Evolutionary conservation across 1,284 basidiomycete genomes (phyloP).

Genomic region (Leccinum colubrinum): DNA sequence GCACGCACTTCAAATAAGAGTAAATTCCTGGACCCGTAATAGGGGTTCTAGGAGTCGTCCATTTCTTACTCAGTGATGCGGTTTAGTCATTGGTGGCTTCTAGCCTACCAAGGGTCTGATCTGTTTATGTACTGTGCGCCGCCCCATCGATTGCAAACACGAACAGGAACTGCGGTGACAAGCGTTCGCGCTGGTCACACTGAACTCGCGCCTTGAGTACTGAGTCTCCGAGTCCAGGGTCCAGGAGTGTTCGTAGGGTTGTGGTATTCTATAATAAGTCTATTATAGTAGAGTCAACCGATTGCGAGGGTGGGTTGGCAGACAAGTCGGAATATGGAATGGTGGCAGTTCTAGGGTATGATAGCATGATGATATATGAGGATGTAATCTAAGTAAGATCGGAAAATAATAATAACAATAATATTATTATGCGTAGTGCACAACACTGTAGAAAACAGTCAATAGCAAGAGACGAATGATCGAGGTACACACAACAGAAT

Average conservation of each 20-base stretch:
- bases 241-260: too few relatives aligned
- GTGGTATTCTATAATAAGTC: neutral
- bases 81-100: too few relatives aligned
- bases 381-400: neutral
- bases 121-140: too few relatives aligned
- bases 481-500: slow-evolving; percentile 2
- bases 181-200: too few relatives aligned
- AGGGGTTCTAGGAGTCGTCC: too few relatives aligned
- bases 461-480: neutral
- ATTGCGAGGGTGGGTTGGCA: neutral
- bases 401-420: neutral
- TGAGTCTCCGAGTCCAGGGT: too few relatives aligned
- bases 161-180: too few relatives aligned
- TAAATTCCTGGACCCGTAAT: neutral
- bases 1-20: neutral
- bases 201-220: too few relatives aligned
- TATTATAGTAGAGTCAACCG: neutral
- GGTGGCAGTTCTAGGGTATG: neutral
- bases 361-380: neutral
- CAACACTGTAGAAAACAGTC: neutral
- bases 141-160: too few relatives aligned
- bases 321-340: neutral
- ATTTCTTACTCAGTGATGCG: too few relatives aligned
- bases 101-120: too few relatives aligned
- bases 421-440: neutral